Evolutionary conservation across 78 protist species (phyloP), one percentile per base, ranked within the genome.

Genomic region (Dictyostelium capitatum): DNA sequence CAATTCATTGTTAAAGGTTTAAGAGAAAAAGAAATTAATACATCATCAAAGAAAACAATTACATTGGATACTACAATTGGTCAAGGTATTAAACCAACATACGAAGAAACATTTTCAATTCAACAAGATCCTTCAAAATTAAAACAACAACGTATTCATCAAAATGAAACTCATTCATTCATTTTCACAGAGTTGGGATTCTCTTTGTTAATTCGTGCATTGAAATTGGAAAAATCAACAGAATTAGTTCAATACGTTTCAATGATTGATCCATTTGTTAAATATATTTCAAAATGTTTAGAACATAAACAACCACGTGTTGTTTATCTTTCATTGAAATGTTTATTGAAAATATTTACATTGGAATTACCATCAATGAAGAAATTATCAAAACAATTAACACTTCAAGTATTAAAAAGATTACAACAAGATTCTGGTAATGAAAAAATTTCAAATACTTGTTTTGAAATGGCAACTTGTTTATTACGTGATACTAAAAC

Each of bases 241-340:
- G 56, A 62, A 7, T 25, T 79, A 0, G 56, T 28, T 6, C 69
- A 74, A 37, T 77, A 51, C 20, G 17, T 65, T 8, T 28, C 56
- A n/a, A 87, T 87, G 93, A 47, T 87, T 3, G 93, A 87, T 50
- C 93, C 93, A 77, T 43, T 87, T 41, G 65, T 87, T 17, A n/a
- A 79, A 0, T 75, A 43, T 28, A 28, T 87, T n/a, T 47, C 74
- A 67, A 62, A 74, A 59, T 47, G 67, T 25, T 19, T 87, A 28
- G 65, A 59, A n/a, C 79, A 87, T 23, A 74, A 51, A 56, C 54
- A 87, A 53, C n/a, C 84, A 25, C 62, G 82, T 17, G 70, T 87
- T 17, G 93, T 77, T 11, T 64, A 56, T 30, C 69, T 78, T 12
- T 77, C 93, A 11, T 37, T 87, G 23, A 67, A 84, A 79, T 84